Conservation (phyloP, 139 green algal genomes). For the Chlorella sp. region DNA sequence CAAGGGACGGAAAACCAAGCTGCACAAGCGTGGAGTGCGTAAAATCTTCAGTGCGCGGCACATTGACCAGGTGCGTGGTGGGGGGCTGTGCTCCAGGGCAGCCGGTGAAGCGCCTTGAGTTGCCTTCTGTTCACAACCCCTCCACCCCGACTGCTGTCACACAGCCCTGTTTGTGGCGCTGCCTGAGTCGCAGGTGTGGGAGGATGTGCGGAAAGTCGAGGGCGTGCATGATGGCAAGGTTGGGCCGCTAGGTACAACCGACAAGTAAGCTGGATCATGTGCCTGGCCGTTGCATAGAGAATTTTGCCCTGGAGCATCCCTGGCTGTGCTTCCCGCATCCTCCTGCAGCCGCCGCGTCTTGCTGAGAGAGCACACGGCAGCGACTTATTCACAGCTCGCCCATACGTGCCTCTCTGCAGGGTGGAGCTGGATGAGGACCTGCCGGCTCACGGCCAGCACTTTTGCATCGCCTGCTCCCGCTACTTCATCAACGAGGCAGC, state of each 20-base stretch:
- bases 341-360: no score
- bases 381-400: no score
- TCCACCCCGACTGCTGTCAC: no score
- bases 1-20: constrained; percentile 25
- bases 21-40: constrained; percentile 59
- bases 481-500: constrained; percentile 64
- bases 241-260: constrained; percentile 78
- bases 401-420: no score
- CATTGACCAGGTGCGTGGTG: constrained; percentile 84
- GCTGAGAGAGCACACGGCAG: no score
- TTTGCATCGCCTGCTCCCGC: constrained; percentile 46
- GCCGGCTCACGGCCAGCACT: constrained; percentile 68
- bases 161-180: no score
- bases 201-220: constrained; percentile 73
- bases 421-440: constrained; percentile 82
- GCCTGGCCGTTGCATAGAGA: no score
- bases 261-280: constrained; percentile 65
- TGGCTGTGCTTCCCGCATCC: no score
- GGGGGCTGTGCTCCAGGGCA: no score
- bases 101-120: no score
- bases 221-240: constrained; percentile 68
- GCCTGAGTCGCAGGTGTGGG: constrained; percentile 83
- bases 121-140: no score
- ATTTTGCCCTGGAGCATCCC: no score
- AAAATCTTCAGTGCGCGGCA: constrained; percentile 73